Base-by-base conservation (phyloP, 1,284 basidiomycete species). In the Ganoderma sinense region DNA sequence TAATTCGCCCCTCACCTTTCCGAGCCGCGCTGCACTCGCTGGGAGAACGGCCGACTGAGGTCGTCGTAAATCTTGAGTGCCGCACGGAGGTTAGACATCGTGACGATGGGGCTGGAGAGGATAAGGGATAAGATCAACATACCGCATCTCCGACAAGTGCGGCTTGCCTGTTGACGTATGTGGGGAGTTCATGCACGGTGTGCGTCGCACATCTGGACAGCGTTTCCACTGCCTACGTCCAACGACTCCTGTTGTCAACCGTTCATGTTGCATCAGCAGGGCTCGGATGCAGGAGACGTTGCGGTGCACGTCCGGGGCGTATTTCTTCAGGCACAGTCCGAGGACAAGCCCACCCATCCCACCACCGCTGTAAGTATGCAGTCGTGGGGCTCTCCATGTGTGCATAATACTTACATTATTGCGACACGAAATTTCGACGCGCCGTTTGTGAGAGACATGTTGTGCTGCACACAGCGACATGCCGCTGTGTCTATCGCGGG, bases 281-380 rank as follows among this genome's bases (percentile, higher is more conserved):
- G 82, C 64, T 77, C 74, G 5, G 68, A 31, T 1, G 82, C 78
- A 7, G 81, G 77, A 86, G n/a, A 85, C 73, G 51, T 83, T 79
- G 55, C 85, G 78, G 39, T 81, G 77, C 41, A 85, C 80, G 66
- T 83, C 77, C 4, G 79, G 73, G 64, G 78, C 53, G 51, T 53
- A 76, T 68, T 79, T 78, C 4, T 80, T 75, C 18, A 86, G 71
- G 1, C 81, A 80, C n/a, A n/a, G n/a, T n/a, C n/a, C n/a, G n/a
- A n/a, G n/a, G n/a, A n/a, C n/a, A n/a, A n/a, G n/a, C n/a, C n/a
- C n/a, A n/a, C n/a, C n/a, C n/a, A n/a, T n/a, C n/a, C n/a, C n/a
- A n/a, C n/a, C n/a, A n/a, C n/a, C n/a, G n/a, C n/a, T n/a, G n/a
- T n/a, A n/a, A n/a, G n/a, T n/a, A n/a, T n/a, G n/a, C n/a, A n/a